Conservation (phyloP, 1,139 yeast species). For the Yamadazyma epiphylla region DNA sequence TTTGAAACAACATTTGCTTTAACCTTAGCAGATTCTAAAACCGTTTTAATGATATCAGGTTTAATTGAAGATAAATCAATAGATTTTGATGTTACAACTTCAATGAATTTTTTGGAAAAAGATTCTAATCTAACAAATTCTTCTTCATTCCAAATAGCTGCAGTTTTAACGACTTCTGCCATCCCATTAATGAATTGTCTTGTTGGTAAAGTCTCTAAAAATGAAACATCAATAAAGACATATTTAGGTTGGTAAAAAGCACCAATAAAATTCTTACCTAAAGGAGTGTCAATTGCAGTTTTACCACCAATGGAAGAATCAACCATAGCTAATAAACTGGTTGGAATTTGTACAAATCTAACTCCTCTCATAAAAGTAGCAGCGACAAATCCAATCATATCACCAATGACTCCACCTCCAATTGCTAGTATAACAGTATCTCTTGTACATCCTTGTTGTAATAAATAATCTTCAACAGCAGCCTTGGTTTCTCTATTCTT, state of each 20-base stretch:
- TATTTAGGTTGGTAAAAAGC: conserved; percentile 96
- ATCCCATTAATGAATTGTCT: conserved; percentile 97
- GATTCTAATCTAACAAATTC: conserved; percentile 84
- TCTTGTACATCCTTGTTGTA: conserved; percentile 87
- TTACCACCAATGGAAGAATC: conserved; percentile 98
- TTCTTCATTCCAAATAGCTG: conserved; percentile 92
- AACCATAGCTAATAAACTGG: conserved; percentile 93
- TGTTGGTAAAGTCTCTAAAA: conserved; percentile 83
- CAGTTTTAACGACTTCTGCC: conserved; percentile 98
- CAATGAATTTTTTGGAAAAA: conserved; percentile 64
- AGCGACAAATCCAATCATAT: conserved; percentile 98
- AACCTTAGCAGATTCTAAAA: conserved; percentile 79
- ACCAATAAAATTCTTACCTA: conserved; percentile 94
- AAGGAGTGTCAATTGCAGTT: conserved; percentile 97
- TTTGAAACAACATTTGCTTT: conserved; percentile 92
- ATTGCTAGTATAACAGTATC: conserved; percentile 93
- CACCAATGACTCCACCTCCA: conserved; percentile 99
- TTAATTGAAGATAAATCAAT: conserved; percentile 63
- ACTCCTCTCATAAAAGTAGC: conserved; percentile 99
- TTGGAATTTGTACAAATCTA: conserved; percentile 89
- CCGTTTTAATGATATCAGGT: conserved; percentile 74
- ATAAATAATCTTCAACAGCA: conserved; percentile 84
- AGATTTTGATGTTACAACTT: conserved; percentile 45
- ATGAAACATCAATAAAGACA: conserved; percentile 83
- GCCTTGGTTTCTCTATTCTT: conserved; percentile 90